Percentiles rank a stretch among this genome's conserved stretches.
phyloP scores from a whole-genome alignment of 148 eudicot species.

The Pouteria glomerata region DNA sequence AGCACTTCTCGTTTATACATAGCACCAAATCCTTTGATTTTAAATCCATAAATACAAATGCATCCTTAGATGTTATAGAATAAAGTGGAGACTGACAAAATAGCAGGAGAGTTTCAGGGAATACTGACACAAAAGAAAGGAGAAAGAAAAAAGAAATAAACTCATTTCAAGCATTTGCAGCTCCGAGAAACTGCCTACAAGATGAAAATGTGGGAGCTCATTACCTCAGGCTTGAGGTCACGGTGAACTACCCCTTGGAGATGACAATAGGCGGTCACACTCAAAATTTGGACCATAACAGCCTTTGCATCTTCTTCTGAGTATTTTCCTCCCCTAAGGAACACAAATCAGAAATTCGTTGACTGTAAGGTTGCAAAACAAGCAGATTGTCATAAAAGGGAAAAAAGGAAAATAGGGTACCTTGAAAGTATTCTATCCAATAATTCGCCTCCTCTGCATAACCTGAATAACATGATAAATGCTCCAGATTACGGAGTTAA shows the following conservation, averaged over 20 bases:
- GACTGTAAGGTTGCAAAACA: neutral
- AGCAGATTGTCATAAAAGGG: neutral
- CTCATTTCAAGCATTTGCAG: neutral
- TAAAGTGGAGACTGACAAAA: too few species aligned
- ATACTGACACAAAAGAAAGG: neutral
- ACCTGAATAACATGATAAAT: conserved; percentile 38
- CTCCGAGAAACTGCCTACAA: neutral
- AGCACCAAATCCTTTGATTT: too few species aligned
- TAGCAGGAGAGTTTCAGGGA: neutral
- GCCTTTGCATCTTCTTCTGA: conserved; percentile 90
- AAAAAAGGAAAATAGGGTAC: conserved; percentile 23
- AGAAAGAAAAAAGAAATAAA: too few species aligned
- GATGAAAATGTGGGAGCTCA: neutral
- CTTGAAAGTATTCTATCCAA: conserved; percentile 80
- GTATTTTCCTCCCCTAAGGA: conserved; percentile 84
- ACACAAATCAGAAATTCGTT: neutral
- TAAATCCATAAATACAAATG: too few species aligned
- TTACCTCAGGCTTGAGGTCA: conserved; percentile 96
- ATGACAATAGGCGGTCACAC: conserved; percentile 84
- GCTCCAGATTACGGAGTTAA: too few species aligned
- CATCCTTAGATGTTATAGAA: too few species aligned
- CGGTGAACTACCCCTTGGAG: conserved; percentile 98
- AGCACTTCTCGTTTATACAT: too few species aligned
- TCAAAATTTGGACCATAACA: conserved; percentile 87
- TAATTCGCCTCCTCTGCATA: conserved; percentile 92